phyloP scores from a whole-genome alignment of 202 grass and related monocot species.

The Saccharum hybrid region DNA sequence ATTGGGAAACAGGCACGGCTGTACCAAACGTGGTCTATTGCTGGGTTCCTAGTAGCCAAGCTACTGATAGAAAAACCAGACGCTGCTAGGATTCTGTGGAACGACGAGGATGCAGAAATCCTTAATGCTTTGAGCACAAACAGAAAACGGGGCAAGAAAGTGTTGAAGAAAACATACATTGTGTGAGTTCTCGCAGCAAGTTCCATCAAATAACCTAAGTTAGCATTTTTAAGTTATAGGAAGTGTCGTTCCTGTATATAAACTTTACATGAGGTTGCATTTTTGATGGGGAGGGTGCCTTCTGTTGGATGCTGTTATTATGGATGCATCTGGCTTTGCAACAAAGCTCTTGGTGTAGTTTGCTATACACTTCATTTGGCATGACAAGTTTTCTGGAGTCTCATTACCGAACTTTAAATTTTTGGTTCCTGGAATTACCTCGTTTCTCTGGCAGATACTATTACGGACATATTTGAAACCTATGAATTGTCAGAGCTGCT shows the following conservation, averaged over 20 bases:
- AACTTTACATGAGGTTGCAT: constrained; percentile 36
- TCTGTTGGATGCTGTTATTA: constrained; percentile 60
- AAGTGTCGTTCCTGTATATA: constrained; percentile 49
- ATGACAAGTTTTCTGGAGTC: neutral
- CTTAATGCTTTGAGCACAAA: constrained; percentile 79
- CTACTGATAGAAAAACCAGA: constrained; percentile 75
- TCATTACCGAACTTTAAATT: neutral
- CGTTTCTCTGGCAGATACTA: neutral
- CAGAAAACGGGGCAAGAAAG: constrained; percentile 77
- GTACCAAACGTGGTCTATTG: constrained; percentile 91
- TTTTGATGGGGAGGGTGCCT: constrained; percentile 40
- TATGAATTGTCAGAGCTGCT: too few relatives aligned
- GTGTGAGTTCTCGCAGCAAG: constrained; percentile 45
- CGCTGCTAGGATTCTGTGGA: constrained; percentile 81
- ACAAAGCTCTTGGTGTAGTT: constrained; percentile 40
- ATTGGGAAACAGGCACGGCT: constrained; percentile 85
- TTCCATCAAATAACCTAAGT: neutral
- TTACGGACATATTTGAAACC: neutral
- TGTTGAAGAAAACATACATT: constrained; percentile 89
- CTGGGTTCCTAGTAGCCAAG: constrained; percentile 83
- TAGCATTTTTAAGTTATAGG: constrained; percentile 49
- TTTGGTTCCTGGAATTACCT: neutral
- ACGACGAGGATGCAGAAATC: constrained; percentile 86
- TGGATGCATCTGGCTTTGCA: constrained; percentile 60
- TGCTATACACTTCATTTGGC: neutral